Evolutionary conservation across 495 filamentous ascomycete species (phyloP).

Genomic region (Annulohypoxylon nitens): DNA sequence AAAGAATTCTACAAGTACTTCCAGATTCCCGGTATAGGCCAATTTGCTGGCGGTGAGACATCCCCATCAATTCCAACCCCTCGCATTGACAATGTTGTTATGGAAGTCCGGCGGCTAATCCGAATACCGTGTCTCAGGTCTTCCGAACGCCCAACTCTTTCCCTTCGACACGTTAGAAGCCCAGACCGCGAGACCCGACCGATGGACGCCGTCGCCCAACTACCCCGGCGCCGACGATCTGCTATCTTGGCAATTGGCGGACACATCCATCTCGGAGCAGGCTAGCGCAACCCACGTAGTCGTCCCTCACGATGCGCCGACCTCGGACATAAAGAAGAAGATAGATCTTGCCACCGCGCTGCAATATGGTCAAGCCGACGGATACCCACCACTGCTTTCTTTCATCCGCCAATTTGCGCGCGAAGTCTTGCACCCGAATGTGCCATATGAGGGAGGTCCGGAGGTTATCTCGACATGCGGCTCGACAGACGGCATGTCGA

Average conservation of each 20-base stretch:
- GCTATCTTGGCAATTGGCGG: slow-evolving; percentile 35
- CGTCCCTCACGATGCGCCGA: slow-evolving; percentile 74
- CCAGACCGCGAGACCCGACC: slow-evolving; percentile 76
- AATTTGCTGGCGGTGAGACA: slow-evolving; percentile 85
- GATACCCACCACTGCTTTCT: slow-evolving; percentile 78
- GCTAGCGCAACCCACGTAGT: slow-evolving; percentile 65
- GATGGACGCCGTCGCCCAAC: slow-evolving; percentile 77
- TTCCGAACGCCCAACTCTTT: slow-evolving; percentile 85
- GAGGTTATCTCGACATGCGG: slow-evolving; percentile 84
- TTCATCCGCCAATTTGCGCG: slow-evolving; percentile 84
- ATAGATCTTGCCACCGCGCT: slow-evolving; percentile 86
- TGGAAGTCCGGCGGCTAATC: slow-evolving; percentile 10
- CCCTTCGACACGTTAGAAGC: slow-evolving; percentile 92
- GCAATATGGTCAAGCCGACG: slow-evolving; percentile 85
- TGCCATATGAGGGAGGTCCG: slow-evolving; percentile 81
- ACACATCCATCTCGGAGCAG: slow-evolving; percentile 36
- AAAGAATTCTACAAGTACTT: slow-evolving; percentile 92
- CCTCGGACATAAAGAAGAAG: slow-evolving; percentile 67
- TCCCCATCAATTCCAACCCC: slow-evolving; percentile 6
- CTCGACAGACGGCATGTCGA: slow-evolving; percentile 85
- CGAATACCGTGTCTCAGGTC: slow-evolving; percentile 61
- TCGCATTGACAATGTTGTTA: background rate
- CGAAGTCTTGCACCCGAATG: slow-evolving; percentile 80
- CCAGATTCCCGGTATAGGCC: slow-evolving; percentile 80
- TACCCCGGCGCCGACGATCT: slow-evolving; percentile 58